Percentiles rank a stretch among this genome's conserved stretches.
These are phyloP conservation scores for Fusarium drepaniforme DNA, from an alignment of 2,329 filamentous ascomycete species.

Conservation along the genomic window DNA sequence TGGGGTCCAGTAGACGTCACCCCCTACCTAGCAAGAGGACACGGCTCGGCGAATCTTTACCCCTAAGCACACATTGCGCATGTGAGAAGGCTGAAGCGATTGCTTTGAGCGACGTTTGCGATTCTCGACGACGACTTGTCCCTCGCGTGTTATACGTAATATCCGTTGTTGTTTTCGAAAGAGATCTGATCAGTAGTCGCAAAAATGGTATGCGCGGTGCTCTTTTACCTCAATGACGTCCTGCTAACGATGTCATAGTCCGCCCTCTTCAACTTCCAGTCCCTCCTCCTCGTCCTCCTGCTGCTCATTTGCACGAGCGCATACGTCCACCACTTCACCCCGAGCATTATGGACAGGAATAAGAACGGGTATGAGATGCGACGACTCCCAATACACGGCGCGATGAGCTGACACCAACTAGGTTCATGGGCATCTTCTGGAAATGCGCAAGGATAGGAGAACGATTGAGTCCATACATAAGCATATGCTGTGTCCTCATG, in stretches of 20 bases:
- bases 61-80: constrained; percentile 49
- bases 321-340: constrained; percentile 92
- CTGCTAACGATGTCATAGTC: constrained; percentile 67
- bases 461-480: constrained; percentile 93
- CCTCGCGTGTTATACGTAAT: neutral
- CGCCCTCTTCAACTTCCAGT: constrained; percentile 99
- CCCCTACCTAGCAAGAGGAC: constrained; percentile 25
- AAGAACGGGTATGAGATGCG: constrained; percentile 79
- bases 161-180: neutral
- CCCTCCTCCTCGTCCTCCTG: constrained; percentile 91
- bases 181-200: neutral
- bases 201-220: constrained; percentile 44
- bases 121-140: constrained; percentile 15
- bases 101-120: constrained; percentile 15
- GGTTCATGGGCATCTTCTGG: constrained; percentile 91
- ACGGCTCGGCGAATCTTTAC: constrained; percentile 54
- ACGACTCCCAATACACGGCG: neutral
- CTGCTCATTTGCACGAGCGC: constrained; percentile 96
- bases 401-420: constrained; percentile 50
- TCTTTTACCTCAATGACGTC: neutral
- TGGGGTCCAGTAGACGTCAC: constrained; percentile 41
- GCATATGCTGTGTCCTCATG: constrained; percentile 93
- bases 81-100: constrained; percentile 29
- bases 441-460: constrained; percentile 95
- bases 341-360: constrained; percentile 90